Evolutionary conservation across 257 asterid species (phyloP).

Genomic region (Thymus mandschuricus): DNA sequence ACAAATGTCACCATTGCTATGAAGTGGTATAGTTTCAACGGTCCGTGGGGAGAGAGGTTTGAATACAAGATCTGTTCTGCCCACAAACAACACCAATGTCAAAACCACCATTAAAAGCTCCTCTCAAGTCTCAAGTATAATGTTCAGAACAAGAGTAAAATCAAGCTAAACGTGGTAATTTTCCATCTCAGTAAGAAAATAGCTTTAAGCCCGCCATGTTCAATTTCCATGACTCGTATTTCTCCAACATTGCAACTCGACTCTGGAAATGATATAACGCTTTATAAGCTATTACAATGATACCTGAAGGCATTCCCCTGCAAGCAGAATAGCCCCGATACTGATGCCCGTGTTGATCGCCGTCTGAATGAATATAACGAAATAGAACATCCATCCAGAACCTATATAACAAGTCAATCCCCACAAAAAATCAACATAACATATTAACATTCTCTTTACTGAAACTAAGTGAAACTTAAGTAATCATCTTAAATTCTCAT

Average conservation of each 20-base stretch:
- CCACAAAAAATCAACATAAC: conserved; percentile 1
- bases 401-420: conserved; percentile 49
- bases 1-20: conserved; percentile 84
- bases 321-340: conserved; percentile 80
- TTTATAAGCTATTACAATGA: neutral
- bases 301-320: conserved; percentile 96
- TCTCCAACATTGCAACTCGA: no score
- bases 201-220: no score
- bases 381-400: conserved; percentile 92
- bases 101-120: conserved; percentile 11
- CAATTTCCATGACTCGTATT: no score
- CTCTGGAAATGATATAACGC: no score
- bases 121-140: no score
- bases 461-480: neutral
- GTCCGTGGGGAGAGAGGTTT: conserved; percentile 66
- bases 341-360: conserved; percentile 88
- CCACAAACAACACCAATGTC: conserved; percentile 23
- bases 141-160: no score
- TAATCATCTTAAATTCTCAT: neutral
- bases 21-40: conserved; percentile 77
- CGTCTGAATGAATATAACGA: conserved; percentile 87
- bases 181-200: no score
- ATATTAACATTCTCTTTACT: neutral
- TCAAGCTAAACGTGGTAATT: no score
- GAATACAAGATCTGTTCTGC: conserved; percentile 78